Evolutionary conservation across 2,329 filamentous ascomycete genomes (phyloP), one percentile per base, ranked within the genome.

Genomic region (Pseudogymnoascus sp.): DNA sequence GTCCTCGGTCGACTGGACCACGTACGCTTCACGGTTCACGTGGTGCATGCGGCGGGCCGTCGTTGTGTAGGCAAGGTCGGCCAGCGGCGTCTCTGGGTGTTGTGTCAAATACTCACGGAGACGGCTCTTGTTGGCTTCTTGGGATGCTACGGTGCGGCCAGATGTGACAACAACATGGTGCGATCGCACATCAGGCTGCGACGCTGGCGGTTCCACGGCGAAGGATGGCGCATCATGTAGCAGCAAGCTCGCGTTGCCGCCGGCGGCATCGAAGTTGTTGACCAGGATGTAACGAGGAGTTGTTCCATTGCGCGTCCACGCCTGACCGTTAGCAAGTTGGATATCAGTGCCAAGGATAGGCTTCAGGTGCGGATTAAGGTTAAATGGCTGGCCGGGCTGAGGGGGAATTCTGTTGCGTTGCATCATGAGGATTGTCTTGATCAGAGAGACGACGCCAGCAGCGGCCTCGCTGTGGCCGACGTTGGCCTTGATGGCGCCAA

Each of bases 41-140:
- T 85, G 81, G 68, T 87, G 85, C 8, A 83, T 80, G 61, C 81
- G 81, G 14, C 85, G 80, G 3, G 36, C 34, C 4, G 34, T 62
- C 11, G 39, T 41, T 31, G 61, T 62, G 19, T 62, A 62, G 16
- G 61, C 36, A 6, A 62, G 23, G 90, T 93, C 70, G 14, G 61
- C 6, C 1, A 68, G 57, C 31, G 48, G 23, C 6, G 57, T 21
- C 13, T 63, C 61, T 25, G 71, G 67, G 37, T 71, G 67, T 45
- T 67, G 57, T 16, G 71, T 51, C 23, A 51, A 51, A 25, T 51
- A 51, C 14, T 51, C 23, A 10, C 23, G 45, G 14, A 72, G 61
- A 6, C 71, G 48, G n/a, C 65, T 65, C 25, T 65, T 64, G 37
- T 74, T 73, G 19, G 68, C 63, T 23, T 68, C 63, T 64, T 72